Evolutionary conservation across 1,284 basidiomycete species (phyloP), one percentile per base, ranked within the genome.

Genomic region (Cryptococcus sp.): DNA sequence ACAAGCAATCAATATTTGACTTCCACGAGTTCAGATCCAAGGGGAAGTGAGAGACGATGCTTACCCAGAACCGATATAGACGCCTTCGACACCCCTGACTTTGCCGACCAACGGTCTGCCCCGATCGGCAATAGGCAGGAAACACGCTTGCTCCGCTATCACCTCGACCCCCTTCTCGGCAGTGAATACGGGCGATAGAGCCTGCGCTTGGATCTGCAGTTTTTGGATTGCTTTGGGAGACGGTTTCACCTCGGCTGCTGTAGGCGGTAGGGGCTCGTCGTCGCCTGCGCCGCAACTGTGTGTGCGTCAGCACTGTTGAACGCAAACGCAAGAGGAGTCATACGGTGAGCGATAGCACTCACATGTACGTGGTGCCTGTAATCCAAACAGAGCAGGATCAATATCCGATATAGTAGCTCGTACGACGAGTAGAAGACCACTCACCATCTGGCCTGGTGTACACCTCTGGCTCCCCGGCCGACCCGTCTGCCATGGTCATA

Each of bases 91-190:
- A 11, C 73, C 76, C 22, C 67, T 67, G 4, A 82, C 72, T 63
- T 78, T 77, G 15, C 82, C 83, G 27, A 84, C 73, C 40, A 84
- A 71, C 1, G 83, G 84, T 47, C 79, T 70, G 0, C 82, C 82
- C 42, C 80, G 68, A 54, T 78, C 77, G 5, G 82, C 81, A 46
- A 84, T 80, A 6, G 84, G 84, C 31, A 84, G 73, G 70, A 79
- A 85, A 72, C 84, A 85, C 0, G 82, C 82, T 65, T 84, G 83
- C 56, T 80, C 77, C 8, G 76, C 74, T 41, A 75, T 70, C 19
- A 82, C 65, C 41, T 75, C 76, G 0, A 71, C 74, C 3, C 75
- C 72, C 17, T 74, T 60, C 2, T 56, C 65, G 10, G 62, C 45
- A 13, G 59, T 61, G 57, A 82, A 78, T 8, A 79, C 69, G 3